Evolutionary conservation across 2,329 filamentous ascomycete genomes (phyloP).

Genomic region (Colletotrichum sp.): DNA sequence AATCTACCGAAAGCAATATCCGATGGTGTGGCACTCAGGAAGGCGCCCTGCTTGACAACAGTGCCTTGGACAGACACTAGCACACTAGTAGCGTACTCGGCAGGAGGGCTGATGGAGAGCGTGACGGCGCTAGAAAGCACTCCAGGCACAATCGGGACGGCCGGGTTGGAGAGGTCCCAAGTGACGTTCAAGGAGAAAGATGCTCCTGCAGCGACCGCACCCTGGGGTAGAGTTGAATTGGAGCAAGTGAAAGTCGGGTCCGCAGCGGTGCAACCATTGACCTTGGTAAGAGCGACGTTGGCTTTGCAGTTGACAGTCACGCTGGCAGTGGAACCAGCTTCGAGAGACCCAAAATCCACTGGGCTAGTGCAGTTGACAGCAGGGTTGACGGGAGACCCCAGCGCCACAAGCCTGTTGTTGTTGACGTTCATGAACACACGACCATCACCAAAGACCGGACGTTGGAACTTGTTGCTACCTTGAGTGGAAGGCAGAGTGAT

Average conservation of each 20-base stretch:
- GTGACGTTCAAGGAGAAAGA: conserved; percentile 44
- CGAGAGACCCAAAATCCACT: conserved; percentile 41
- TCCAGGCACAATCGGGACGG: conserved; percentile 35
- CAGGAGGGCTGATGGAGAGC: conserved; percentile 39
- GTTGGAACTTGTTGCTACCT: conserved; percentile 41
- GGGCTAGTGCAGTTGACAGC: conserved; percentile 43
- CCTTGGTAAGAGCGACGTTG: conserved; percentile 38
- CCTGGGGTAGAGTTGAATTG: conserved; percentile 40
- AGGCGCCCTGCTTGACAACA: conserved; percentile 38
- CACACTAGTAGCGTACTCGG: conserved; percentile 39
- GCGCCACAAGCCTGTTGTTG: conserved; percentile 34
- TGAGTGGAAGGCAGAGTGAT: conserved; percentile 40
- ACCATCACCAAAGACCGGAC: conserved; percentile 45
- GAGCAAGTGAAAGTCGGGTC: conserved; percentile 39
- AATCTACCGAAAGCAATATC: conserved; percentile 44
- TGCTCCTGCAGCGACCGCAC: conserved; percentile 35
- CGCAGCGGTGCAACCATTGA: conserved; percentile 39
- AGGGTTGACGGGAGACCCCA: conserved; percentile 45
- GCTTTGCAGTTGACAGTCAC: conserved; percentile 39
- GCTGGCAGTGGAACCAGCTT: conserved; percentile 34
- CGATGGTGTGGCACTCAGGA: conserved; percentile 37
- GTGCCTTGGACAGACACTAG: conserved; percentile 41
- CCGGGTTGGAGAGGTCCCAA: conserved; percentile 37
- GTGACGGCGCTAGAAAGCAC: conserved; percentile 38
- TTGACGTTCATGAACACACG: conserved; percentile 37